Base-by-base conservation (phyloP, 228 moss, liverwort and hornwort genomes). In the Sphagnum fallax region DNA sequence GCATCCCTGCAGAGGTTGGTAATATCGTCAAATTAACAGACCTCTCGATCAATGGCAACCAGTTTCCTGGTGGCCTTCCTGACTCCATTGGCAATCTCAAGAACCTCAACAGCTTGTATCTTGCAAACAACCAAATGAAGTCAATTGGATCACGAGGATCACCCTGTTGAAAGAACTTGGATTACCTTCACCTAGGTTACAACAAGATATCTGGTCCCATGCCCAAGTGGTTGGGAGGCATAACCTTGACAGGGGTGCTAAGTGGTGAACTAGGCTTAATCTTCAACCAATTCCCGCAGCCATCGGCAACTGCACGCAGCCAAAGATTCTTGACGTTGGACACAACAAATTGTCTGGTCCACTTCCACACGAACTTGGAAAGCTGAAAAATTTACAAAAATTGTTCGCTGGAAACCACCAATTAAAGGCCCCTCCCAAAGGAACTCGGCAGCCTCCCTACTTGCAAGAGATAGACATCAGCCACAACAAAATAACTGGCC, bases 61-160 rank as follows among this genome's bases (percentile, higher is more conserved):
- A 75, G 6, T 75, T 77, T 72, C 52, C 69, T 0, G 67, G 77
- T 32, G 74, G 77, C 7, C 73, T 81, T 58, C 77, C 72, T 18
- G 81, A 78, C 60, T 50, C 78, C 10, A 63, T 82, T 51, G 81
- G 69, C 4, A 64, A 70, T 58, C 67, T 82, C 1, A 10, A 48
- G 5, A 53, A 52, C 4, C 72, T 72, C 63, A 72, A 47, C 4
- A 8, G 57, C 0, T 5, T 81, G 48, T 62, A 52, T 11, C 6
- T 81, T 16, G 5, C 59, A 50, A 7, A 18, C 65, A 81, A 78
- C 69, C 57, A 72, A 65, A 61, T 81, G 10, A 67, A 12, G 16
- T 63, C 63, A 49, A 60, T 75, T 51, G 81, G 75, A 1, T 81
- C 4, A 14, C 71, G 18, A 62, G 67, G 10, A 75, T 78, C 67